These are phyloP conservation scores for Wickerhamomyces canadensis DNA, from an alignment of 805 yeast genomes.

Conservation along the genomic window DNA sequence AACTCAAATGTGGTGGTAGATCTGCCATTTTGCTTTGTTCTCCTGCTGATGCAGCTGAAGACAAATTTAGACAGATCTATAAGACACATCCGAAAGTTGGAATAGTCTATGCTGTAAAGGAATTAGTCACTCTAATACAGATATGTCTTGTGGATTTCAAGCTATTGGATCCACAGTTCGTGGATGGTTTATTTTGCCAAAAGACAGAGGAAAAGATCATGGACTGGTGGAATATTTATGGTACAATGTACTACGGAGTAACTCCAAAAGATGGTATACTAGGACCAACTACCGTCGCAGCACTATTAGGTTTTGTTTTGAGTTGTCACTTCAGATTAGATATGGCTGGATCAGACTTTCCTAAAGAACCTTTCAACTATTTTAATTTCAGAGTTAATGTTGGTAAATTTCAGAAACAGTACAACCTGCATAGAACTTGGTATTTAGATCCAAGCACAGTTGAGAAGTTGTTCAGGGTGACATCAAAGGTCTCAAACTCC, in stretches of 20 bases:
- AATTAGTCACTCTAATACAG: constrained; percentile 70
- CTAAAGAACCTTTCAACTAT: constrained; percentile 84
- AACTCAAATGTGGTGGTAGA: constrained; percentile 81
- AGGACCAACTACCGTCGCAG: constrained; percentile 68
- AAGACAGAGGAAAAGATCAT: constrained; percentile 66
- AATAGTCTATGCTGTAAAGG: constrained; percentile 30
- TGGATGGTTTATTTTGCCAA: constrained; percentile 83
- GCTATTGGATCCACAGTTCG: constrained; percentile 57
- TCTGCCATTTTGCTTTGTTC: constrained; percentile 65
- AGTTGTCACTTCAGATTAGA: constrained; percentile 64
- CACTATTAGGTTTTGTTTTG: constrained; percentile 70
- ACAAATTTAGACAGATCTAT: constrained; percentile 75
- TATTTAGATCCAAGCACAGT: constrained; percentile 55
- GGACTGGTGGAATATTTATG: constrained; percentile 81
- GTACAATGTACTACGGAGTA: constrained; percentile 37
- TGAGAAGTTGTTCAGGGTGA: constrained; percentile 39
- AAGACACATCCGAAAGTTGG: constrained; percentile 40
- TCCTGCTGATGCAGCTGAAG: constrained; percentile 73
- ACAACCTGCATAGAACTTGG: constrained; percentile 44
- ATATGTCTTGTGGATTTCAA: constrained; percentile 73
- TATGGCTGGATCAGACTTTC: constrained; percentile 49
- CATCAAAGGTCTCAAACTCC: constrained; percentile 37
- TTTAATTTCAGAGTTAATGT: constrained; percentile 63
- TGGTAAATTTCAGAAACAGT: constrained; percentile 72
- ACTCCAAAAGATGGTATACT: constrained; percentile 46